Conservation (phyloP, 164 flowering plant genomes). For the Amborella trichopoda region DNA sequence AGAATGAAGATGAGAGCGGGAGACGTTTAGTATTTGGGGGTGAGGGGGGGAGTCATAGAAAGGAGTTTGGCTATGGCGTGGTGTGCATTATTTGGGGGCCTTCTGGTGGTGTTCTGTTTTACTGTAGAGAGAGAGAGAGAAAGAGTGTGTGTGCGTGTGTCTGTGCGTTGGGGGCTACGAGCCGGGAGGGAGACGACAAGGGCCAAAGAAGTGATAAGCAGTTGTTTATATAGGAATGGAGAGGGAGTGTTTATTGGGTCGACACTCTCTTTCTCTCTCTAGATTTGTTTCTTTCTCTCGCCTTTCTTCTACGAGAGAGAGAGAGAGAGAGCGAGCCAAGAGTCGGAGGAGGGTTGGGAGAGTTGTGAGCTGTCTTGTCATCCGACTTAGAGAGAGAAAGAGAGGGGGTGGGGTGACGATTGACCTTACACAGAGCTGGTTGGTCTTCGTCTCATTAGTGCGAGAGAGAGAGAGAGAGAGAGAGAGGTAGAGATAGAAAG, state of each 20-base stretch:
- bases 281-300: too few relatives aligned
- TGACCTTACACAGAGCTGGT: neutral
- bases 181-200: neutral
- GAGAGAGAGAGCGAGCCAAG: neutral
- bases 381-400: neutral
- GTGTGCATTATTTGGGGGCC: neutral
- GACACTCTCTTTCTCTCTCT: neutral
- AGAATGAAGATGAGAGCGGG: too few relatives aligned
- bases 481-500: too few relatives aligned
- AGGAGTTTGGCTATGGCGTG: too few relatives aligned
- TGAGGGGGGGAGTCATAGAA: too few relatives aligned
- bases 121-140: neutral
- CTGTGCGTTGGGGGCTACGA: neutral
- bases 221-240: neutral
- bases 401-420: neutral
- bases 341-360: neutral
- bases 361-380: neutral
- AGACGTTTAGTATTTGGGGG: too few relatives aligned
- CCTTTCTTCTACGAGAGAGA: neutral
- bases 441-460: too few relatives aligned
- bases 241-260: neutral
- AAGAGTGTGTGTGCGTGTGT: too few relatives aligned
- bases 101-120: neutral
- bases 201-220: neutral
- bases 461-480: too few relatives aligned